phyloP scores from a whole-genome alignment of 1,139 yeast genomes.

The Pichia sp. region DNA sequence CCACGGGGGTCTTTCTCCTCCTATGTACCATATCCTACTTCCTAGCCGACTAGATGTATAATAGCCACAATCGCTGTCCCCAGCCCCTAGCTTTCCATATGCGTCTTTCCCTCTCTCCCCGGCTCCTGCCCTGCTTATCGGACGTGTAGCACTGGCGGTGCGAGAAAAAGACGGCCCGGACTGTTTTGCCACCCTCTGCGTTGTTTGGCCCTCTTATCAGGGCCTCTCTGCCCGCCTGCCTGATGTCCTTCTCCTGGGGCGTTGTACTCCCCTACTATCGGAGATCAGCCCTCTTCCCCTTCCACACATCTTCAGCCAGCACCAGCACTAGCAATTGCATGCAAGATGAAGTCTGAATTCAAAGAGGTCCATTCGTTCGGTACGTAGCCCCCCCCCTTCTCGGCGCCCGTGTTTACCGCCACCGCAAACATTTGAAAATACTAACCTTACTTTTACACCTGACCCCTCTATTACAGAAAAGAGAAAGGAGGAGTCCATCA shows the following conservation, averaged over 20 bases:
- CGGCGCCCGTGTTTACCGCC: neutral
- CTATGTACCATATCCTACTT: slow-evolving; percentile 14
- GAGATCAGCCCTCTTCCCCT: neutral
- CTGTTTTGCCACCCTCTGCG: slow-evolving; percentile 4
- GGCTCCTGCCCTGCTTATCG: neutral
- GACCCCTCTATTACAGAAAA: slow-evolving; percentile 48
- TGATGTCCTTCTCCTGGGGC: neutral
- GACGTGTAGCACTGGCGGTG: neutral
- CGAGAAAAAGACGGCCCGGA: neutral
- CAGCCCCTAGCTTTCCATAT: too few relatives aligned
- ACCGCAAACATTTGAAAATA: neutral
- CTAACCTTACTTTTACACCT: neutral
- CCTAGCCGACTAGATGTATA: slow-evolving; percentile 11
- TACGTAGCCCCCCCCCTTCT: slow-evolving; percentile 37
- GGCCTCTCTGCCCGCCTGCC: neutral
- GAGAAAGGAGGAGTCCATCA: slow-evolving; percentile 91
- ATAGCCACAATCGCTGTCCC: neutral
- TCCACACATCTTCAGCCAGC: neutral
- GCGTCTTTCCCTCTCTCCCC: too few relatives aligned
- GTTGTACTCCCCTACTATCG: neutral
- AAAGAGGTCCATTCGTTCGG: slow-evolving; percentile 90
- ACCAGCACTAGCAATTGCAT: neutral
- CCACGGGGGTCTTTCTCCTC: slow-evolving; percentile 1
- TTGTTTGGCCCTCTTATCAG: slow-evolving; percentile 4
- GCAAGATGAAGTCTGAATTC: slow-evolving; percentile 76